phyloP scores from a whole-genome alignment of 768 basidiomycete species.

The Cyclocybe aegerita region DNA sequence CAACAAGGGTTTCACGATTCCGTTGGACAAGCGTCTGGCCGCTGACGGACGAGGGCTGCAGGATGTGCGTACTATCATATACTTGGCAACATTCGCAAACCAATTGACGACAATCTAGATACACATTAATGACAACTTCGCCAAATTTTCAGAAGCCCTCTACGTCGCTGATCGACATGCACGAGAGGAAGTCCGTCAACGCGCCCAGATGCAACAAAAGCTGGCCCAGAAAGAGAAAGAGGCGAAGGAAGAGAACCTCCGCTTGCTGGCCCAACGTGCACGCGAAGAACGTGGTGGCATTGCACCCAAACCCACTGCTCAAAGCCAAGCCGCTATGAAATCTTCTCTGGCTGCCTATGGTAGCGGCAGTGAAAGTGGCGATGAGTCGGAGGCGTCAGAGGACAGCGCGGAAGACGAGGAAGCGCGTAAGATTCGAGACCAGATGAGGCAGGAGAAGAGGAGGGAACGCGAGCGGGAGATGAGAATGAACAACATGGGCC shows the following conservation, averaged over 20 bases:
- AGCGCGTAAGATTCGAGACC: constrained; percentile 81
- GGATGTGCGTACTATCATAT: constrained; percentile 62
- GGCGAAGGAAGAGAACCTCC: constrained; percentile 93
- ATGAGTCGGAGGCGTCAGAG: constrained; percentile 54
- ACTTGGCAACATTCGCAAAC: not conserved
- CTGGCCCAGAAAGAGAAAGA: constrained; percentile 99
- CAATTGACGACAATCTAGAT: constrained; percentile 49
- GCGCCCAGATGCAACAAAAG: constrained; percentile 97
- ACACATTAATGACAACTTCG: constrained; percentile 99
- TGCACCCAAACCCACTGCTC: constrained; percentile 63
- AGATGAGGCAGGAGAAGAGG: constrained; percentile 89
- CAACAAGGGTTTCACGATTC: constrained; percentile 99
- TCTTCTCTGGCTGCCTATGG: constrained; percentile 85
- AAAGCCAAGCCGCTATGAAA: constrained; percentile 69
- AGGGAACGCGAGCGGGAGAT: constrained; percentile 95
- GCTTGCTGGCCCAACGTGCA: constrained; percentile 91
- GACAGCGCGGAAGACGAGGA: constrained; percentile 78
- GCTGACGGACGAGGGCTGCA: constrained; percentile 98
- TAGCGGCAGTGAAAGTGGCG: constrained; percentile 63
- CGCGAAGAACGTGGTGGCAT: constrained; percentile 91
- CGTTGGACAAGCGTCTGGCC: constrained; percentile 95
- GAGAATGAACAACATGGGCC: constrained; percentile 99
- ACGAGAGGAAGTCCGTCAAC: constrained; percentile 95
- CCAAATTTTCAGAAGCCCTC: constrained; percentile 95
- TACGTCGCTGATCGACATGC: constrained; percentile 97